Evolutionary conservation across 495 filamentous ascomycete genomes (phyloP), one percentile per base, ranked within the genome.

Genomic region (Terfezia boudieri): DNA sequence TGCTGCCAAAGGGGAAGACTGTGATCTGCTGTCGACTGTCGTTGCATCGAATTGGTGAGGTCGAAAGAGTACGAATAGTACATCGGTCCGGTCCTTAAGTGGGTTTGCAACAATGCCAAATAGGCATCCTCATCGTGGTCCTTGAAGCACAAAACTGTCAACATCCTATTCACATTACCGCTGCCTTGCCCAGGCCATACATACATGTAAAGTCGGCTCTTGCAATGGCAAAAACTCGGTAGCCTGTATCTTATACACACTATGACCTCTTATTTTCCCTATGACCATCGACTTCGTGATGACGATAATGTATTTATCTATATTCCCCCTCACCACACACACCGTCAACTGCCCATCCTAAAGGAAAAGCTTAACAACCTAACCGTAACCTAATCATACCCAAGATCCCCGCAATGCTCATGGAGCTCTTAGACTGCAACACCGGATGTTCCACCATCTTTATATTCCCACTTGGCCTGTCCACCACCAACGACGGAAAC

Each of bases 51-150:
- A 70, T 89, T 95, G 50, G 90, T 98, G 58, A 98, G 71, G 63
- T 98, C 90, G 62, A 90, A 73, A 16, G 86, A 85, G 71, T 98
- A 98, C 49, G 90, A 95, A 66, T 96, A 96, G 73, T 94, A 95
- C 83, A 96, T 87, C 8, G 88, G 87, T 0, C 83, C 82, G 4
- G 75, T 78, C 61, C 83, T 83, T 52, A 98, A 73, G 52, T 86
- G 75, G 20, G 73, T 75, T 63, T 83, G 83, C 51, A 96, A 73
- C 12, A 96, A 70, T 12, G 74, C 70, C 22, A 96, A 72, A 68
- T 92, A 95, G 54, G 76, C 80, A 68, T 96, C 87, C 73, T 98
- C 90, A 60, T 98, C 92, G 37, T 76, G 76, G 62, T 98, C 90
- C 63, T 65, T 51, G n/a, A 59, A 53, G 54, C 52, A 52, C 54